These are phyloP conservation scores for Coniochaeta sp. DNA, from an alignment of 2,329 filamentous ascomycete genomes.

Conservation along the genomic window DNA sequence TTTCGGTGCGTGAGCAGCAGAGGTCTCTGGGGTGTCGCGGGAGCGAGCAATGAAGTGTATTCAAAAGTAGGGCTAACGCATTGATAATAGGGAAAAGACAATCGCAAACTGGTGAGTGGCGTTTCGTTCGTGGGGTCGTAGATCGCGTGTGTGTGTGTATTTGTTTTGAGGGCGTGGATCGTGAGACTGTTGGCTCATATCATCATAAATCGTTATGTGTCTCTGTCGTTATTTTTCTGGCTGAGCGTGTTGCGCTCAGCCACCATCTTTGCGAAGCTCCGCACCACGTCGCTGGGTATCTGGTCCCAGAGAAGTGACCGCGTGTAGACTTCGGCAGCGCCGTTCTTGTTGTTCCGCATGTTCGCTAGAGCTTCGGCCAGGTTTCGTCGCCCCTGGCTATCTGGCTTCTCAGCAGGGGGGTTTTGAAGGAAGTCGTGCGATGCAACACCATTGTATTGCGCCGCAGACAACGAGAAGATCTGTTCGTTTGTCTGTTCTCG, in stretches of 20 bases:
- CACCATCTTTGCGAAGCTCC: constrained; percentile 88
- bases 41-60: constrained; percentile 22
- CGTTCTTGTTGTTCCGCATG: constrained; percentile 69
- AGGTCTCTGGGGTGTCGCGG: constrained; percentile 18
- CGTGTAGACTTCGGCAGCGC: constrained; percentile 83
- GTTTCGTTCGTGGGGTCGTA: neutral
- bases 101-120: constrained; percentile 1
- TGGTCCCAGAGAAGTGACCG: constrained; percentile 90
- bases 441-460: constrained; percentile 82
- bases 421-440: constrained; percentile 58
- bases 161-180: constrained; percentile 10
- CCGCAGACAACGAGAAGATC: constrained; percentile 75
- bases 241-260: constrained; percentile 55
- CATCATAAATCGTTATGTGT: constrained; percentile 22
- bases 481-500: constrained; percentile 85
- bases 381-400: constrained; percentile 62
- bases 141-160: neutral
- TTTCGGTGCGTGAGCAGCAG: constrained; percentile 39
- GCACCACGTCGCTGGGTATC: constrained; percentile 85
- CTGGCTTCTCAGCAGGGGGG: constrained; percentile 39
- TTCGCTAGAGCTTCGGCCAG: constrained; percentile 73
- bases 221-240: constrained; percentile 34
- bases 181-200: constrained; percentile 7
- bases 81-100: constrained; percentile 6
- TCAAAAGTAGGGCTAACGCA: constrained; percentile 12